Percentiles rank a stretch among this genome's conserved stretches.
Conservation (phyloP, 2,329 filamentous ascomycete genomes). For the Xylariaceae sp. region DNA sequence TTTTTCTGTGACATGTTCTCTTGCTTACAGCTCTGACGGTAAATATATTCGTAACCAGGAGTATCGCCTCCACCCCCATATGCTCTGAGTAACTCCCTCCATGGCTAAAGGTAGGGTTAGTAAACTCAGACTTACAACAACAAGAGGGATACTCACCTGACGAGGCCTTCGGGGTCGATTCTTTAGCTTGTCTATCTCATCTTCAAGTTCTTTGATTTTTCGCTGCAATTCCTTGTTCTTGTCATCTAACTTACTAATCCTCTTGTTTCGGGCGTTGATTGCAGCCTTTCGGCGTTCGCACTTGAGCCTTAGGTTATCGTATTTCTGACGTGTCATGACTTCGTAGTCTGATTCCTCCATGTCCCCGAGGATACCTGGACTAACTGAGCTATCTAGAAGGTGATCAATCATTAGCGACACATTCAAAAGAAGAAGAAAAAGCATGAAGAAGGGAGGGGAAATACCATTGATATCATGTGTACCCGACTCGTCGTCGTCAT, state of each 20-base stretch:
- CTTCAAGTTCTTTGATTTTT: not conserved
- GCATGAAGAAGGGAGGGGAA: not conserved
- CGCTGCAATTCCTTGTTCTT: not conserved
- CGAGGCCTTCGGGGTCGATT: not conserved
- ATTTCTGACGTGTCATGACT: not conserved
- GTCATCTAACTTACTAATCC: not conserved
- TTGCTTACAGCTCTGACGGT: conserved; percentile 37
- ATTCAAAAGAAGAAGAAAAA: no score
- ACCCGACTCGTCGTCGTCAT: not conserved
- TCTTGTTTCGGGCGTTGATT: not conserved
- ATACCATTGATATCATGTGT: not conserved
- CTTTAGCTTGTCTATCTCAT: not conserved
- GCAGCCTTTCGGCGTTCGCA: not conserved
- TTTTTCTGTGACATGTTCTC: conserved; percentile 36
- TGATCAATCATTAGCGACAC: not conserved
- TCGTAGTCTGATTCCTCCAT: not conserved
- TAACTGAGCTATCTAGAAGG: not conserved
- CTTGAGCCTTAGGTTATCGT: not conserved
- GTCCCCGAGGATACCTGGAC: not conserved
- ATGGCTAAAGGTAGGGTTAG: conserved; percentile 16
- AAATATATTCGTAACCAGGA: conserved; percentile 24
- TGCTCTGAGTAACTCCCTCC: conserved; percentile 11
- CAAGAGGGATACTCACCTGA: not conserved
- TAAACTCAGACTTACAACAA: not conserved
- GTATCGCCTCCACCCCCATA: not conserved